phyloP scores from a whole-genome alignment of 768 basidiomycete species.

The Sarcodon aspratus region DNA sequence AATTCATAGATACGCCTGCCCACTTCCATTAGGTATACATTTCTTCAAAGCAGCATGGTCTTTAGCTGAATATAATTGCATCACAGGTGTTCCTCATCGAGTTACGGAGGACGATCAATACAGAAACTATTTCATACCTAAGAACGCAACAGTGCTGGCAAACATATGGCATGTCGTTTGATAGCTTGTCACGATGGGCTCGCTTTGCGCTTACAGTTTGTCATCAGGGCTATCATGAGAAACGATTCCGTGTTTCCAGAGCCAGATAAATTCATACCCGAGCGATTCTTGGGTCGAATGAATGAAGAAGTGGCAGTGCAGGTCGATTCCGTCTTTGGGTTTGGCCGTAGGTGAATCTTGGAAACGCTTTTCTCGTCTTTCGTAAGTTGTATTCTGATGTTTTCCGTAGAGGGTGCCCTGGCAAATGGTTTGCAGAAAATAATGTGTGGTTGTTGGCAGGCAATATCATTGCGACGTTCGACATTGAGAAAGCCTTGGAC shows the following conservation, averaged over 20 bases:
- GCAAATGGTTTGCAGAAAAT: constrained; percentile 13
- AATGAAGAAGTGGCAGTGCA: not conserved
- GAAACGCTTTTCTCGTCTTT: too few relatives aligned
- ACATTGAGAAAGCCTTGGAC: constrained; percentile 6
- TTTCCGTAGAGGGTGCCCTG: constrained; percentile 17
- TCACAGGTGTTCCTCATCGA: constrained; percentile 10
- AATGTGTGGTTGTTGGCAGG: constrained; percentile 13
- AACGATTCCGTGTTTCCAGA: not conserved
- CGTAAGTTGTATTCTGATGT: not conserved
- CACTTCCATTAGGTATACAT: constrained; percentile 7
- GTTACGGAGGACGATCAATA: constrained; percentile 15
- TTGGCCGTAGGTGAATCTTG: too few relatives aligned
- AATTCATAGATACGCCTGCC: constrained; percentile 7
- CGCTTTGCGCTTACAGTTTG: not conserved
- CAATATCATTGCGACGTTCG: constrained; percentile 15
- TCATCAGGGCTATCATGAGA: not conserved
- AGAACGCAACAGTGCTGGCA: constrained; percentile 10
- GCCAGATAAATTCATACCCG: not conserved
- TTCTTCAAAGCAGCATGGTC: not conserved
- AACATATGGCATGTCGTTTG: constrained; percentile 12
- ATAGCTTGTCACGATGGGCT: not conserved
- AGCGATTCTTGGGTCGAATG: not conserved
- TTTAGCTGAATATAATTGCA: too few relatives aligned
- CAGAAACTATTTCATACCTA: constrained; percentile 13
- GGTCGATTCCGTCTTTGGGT: not conserved